Percentiles rank a stretch among this genome's conserved stretches.
Conservation (phyloP, 371 early-diverging fungal genomes). For the Zychaea mexicana region DNA sequence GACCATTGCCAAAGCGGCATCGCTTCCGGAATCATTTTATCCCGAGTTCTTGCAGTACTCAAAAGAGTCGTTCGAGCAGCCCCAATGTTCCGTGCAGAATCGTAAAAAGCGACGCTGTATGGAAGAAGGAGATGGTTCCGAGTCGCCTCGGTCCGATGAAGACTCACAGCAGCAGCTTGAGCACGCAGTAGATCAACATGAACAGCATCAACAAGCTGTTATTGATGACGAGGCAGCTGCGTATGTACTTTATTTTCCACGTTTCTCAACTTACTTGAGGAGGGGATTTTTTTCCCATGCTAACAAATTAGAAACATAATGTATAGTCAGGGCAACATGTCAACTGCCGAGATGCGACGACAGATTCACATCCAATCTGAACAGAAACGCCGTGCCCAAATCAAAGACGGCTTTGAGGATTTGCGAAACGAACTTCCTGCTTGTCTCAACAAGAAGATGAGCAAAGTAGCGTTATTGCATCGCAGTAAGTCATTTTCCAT, state of each 20-base stretch:
- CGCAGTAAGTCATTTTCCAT: slow-evolving; percentile 26
- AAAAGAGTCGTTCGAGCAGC: slow-evolving; percentile 45
- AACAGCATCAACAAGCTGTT: slow-evolving; percentile 1
- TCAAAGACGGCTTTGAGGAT: slow-evolving; percentile 50
- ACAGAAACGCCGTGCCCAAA: slow-evolving; percentile 51
- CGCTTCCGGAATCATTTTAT: slow-evolving; percentile 48
- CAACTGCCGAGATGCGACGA: slow-evolving; percentile 39
- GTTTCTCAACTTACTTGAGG: neutral
- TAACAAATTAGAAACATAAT: neutral
- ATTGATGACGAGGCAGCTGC: neutral
- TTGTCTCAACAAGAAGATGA: slow-evolving; percentile 43
- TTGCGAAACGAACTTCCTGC: slow-evolving; percentile 39
- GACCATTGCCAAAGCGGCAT: slow-evolving; percentile 44
- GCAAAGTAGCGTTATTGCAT: slow-evolving; percentile 42
- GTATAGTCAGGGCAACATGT: slow-evolving; percentile 9
- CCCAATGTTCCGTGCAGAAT: slow-evolving; percentile 14
- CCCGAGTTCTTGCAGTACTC: slow-evolving; percentile 51
- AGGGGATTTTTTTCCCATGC: neutral
- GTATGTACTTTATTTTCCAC: neutral
- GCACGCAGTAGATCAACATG: no score
- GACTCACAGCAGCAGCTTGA: neutral
- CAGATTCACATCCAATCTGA: slow-evolving; percentile 53
- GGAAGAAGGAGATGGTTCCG: neutral
- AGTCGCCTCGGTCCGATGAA: neutral
- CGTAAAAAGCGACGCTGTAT: slow-evolving; percentile 8